Base-by-base conservation (phyloP, 495 filamentous ascomycete genomes). In the Hyaloscypha bicolor region DNA sequence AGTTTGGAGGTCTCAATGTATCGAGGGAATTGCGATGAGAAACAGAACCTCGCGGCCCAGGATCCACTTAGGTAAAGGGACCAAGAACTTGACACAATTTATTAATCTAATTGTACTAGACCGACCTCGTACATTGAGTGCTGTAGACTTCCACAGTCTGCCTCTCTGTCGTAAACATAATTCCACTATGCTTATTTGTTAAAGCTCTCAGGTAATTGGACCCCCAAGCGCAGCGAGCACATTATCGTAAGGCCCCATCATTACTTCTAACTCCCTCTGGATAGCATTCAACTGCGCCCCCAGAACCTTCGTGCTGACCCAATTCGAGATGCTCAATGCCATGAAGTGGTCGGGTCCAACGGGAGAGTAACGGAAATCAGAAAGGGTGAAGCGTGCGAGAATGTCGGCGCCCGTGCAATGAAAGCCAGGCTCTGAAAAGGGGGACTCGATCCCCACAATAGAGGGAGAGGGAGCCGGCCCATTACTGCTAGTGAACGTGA, bases 301-400 rank as follows among this genome's bases (percentile, higher is more conserved):
- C 63, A 59, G 62, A 4, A 70, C 63, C 39, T 58, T 58, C 9
- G 37, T 52, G 22, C 57, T 69, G 21, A 72, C 55, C 66, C 66
- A 72, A 25, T 65, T 69, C 8, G 33, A 33, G 14, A 69, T 52
- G 6, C 57, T 66, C 30, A 72, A 42, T 29, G 31, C 62, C 62
- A 66, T 60, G 33, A 52, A 59, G 0, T 60, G 3, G 48, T 68
- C 55, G 6, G 70, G 69, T 30, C 65, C 69, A 11, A 16, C 3
- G 19, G 69, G 66, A 11, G 57, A 45, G 22, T 65, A 71, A 14
- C 39, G 21, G 29, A 67, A 53, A 42, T 64, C 65, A 9, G 25
- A 31, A 2, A 4, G 11, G 21, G 55, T 11, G 31, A 64, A 61
- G 12, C 65, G 69, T 3, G 55, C 55, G 2, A 65, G 33, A 29